These are phyloP conservation scores for Xylariaceae sp. DNA, from an alignment of 2,329 filamentous ascomycete species.

Conservation along the genomic window DNA sequence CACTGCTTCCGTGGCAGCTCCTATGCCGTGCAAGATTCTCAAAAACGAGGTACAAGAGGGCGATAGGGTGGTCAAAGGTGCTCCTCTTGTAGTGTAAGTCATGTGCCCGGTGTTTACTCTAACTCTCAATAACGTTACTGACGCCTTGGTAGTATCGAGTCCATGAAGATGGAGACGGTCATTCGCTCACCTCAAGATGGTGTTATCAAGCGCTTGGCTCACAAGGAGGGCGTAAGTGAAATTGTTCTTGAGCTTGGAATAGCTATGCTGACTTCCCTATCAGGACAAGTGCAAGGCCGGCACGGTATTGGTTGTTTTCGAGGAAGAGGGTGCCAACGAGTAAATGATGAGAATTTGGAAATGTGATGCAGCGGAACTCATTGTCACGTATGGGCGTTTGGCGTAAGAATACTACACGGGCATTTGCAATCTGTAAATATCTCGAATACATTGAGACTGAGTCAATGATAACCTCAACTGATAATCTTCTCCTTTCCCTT, in stretches of 20 bases:
- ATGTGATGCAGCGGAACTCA: too few relatives aligned
- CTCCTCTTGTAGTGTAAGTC: slow-evolving; percentile 77
- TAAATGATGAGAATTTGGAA: slow-evolving; percentile 3
- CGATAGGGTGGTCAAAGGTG: slow-evolving; percentile 77
- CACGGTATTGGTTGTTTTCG: slow-evolving; percentile 71
- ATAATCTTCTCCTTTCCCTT: too few relatives aligned
- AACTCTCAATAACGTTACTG: slow-evolving; percentile 3
- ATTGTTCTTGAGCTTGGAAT: background rate
- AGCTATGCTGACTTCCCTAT: slow-evolving; percentile 1
- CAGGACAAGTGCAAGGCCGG: slow-evolving; percentile 78
- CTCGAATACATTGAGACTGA: too few relatives aligned
- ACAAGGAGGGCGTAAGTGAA: slow-evolving; percentile 67
- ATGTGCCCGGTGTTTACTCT: background rate
- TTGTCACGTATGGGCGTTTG: too few relatives aligned
- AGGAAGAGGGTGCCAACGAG: slow-evolving; percentile 41
- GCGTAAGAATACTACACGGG: too few relatives aligned
- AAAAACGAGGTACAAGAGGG: slow-evolving; percentile 85
- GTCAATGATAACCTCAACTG: too few relatives aligned
- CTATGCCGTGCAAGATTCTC: slow-evolving; percentile 97
- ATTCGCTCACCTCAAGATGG: slow-evolving; percentile 75
- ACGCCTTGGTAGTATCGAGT: slow-evolving; percentile 62
- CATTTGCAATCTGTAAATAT: too few relatives aligned
- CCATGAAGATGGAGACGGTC: slow-evolving; percentile 88
- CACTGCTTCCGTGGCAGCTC: slow-evolving; percentile 79
- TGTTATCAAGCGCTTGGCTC: slow-evolving; percentile 68